Conservation (phyloP, 2,329 filamentous ascomycete species). For the Talaromyces marneffei region DNA sequence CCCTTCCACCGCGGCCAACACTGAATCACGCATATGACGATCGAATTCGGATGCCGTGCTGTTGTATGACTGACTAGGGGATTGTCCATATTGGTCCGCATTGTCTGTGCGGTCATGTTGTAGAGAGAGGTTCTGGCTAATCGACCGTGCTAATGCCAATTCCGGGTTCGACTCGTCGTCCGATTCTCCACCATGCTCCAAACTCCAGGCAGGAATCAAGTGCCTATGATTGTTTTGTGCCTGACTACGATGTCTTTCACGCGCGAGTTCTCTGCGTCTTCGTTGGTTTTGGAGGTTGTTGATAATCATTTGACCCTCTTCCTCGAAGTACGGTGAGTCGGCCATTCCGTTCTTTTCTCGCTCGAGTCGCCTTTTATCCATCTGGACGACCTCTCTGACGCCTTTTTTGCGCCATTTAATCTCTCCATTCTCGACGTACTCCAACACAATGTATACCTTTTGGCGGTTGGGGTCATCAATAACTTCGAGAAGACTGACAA, state of each 20-base stretch:
- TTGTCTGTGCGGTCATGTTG: slow-evolving; percentile 18
- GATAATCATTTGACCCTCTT: slow-evolving; percentile 41
- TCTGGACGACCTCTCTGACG: slow-evolving; percentile 70
- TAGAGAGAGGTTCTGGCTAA: slow-evolving; percentile 30
- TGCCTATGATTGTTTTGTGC: slow-evolving; percentile 48
- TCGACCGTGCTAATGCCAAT: slow-evolving; percentile 27
- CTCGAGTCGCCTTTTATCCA: slow-evolving; percentile 76
- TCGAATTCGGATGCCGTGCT: slow-evolving; percentile 42
- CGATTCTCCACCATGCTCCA: slow-evolving; percentile 66
- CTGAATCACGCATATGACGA: slow-evolving; percentile 25
- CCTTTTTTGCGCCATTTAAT: slow-evolving; percentile 91
- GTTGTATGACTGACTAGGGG: slow-evolving; percentile 49
- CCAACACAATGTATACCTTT: slow-evolving; percentile 97
- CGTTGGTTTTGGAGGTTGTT: slow-evolving; percentile 32
- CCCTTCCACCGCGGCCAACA: slow-evolving; percentile 59
- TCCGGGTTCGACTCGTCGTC: slow-evolving; percentile 43
- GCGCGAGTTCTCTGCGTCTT: slow-evolving; percentile 49
- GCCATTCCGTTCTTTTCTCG: slow-evolving; percentile 67
- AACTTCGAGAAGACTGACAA: slow-evolving; percentile 90
- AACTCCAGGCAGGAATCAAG: slow-evolving; percentile 69
- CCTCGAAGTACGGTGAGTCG: slow-evolving; percentile 54
- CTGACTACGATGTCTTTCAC: slow-evolving; percentile 56
- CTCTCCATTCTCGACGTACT: slow-evolving; percentile 90
- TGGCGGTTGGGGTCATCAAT: slow-evolving; percentile 94
- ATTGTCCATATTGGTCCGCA: slow-evolving; percentile 44